These are phyloP conservation scores for Cladosporium sp. DNA, from an alignment of 2,329 filamentous ascomycete species.

Conservation along the genomic window DNA sequence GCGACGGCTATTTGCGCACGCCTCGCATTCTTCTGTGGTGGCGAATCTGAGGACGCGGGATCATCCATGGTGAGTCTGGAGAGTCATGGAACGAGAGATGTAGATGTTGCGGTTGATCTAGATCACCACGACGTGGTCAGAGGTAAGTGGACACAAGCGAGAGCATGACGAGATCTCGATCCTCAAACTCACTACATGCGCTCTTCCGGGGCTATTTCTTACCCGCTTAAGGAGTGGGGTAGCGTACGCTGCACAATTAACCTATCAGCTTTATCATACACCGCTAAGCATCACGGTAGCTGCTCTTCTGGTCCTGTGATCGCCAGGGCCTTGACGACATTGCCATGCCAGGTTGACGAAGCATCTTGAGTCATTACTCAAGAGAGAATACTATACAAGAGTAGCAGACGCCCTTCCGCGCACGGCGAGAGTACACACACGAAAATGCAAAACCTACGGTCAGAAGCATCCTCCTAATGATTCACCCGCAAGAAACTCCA, in stretches of 20 bases:
- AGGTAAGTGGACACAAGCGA: neutral
- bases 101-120: neutral
- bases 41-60: neutral
- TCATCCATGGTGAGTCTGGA: neutral
- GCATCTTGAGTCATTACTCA: neutral
- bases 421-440: neutral
- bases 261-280: neutral
- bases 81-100: neutral
- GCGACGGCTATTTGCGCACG: slow-evolving; percentile 3
- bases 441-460: neutral
- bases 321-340: neutral
- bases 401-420: neutral
- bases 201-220: neutral
- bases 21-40: neutral
- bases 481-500: neutral
- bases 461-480: neutral
- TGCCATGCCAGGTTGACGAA: neutral
- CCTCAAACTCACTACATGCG: neutral
- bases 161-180: neutral
- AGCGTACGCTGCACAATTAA: neutral
- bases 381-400: neutral
- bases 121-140: neutral
- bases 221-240: neutral
- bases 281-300: neutral
- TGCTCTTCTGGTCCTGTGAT: neutral